Evolutionary conservation across 179 eudicot genomes (phyloP).

Genomic region (Vitellaria paradoxa): DNA sequence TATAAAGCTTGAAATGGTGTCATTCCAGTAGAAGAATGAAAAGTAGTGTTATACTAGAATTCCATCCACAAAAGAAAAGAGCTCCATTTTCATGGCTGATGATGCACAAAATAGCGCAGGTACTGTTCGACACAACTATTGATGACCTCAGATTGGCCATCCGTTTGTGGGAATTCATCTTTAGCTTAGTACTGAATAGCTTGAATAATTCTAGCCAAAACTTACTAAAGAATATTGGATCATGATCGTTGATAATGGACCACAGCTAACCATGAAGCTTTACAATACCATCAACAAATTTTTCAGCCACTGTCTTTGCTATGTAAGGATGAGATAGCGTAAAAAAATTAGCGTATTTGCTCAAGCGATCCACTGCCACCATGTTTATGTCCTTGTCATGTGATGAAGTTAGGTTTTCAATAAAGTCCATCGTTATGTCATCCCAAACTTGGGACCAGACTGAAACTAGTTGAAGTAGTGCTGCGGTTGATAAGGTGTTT

Average conservation of each 20-base stretch:
- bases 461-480: constrained; percentile 1
- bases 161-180: neutral
- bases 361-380: neutral
- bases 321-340: neutral
- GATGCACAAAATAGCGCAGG: too few relatives aligned
- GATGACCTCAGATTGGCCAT: too few relatives aligned
- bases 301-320: constrained; percentile 5
- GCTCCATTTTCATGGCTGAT: too few relatives aligned
- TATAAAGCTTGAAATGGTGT: too few relatives aligned
- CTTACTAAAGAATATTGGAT: neutral
- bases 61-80: too few relatives aligned
- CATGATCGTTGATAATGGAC: constrained; percentile 8
- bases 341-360: constrained; percentile 5
- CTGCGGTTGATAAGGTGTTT: neutral
- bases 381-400: neutral
- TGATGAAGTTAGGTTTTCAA: constrained; percentile 1
- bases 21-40: neutral
- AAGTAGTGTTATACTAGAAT: too few relatives aligned
- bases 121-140: neutral
- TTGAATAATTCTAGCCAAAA: constrained; percentile 2
- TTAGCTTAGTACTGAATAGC: neutral
- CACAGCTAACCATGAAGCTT: constrained; percentile 7
- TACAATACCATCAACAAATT: neutral
- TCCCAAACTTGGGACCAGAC: neutral
- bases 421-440: constrained; percentile 15